Evolutionary conservation across 805 yeast genomes (phyloP).

Genomic region (Wickerhamomyces silvicola): DNA sequence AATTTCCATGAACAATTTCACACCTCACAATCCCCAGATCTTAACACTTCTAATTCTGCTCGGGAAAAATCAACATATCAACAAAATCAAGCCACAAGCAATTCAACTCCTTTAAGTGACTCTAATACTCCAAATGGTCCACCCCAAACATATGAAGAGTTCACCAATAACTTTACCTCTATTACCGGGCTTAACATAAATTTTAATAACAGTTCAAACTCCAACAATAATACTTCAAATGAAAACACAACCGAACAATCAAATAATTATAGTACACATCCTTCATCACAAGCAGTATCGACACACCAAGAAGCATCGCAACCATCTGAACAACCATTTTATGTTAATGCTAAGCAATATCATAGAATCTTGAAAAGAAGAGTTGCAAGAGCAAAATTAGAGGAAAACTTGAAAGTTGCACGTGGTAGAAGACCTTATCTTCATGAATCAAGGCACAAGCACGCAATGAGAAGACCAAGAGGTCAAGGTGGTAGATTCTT

Average conservation of each 20-base stretch:
- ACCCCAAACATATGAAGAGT: slow-evolving; percentile 10
- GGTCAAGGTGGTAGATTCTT: slow-evolving; percentile 98
- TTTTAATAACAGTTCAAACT: slow-evolving; percentile 4
- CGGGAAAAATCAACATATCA: too few relatives aligned
- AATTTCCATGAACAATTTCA: slow-evolving; percentile 15
- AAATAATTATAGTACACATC: not conserved
- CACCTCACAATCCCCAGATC: slow-evolving; percentile 2
- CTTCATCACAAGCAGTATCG: not conserved
- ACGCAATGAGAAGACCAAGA: slow-evolving; percentile 98
- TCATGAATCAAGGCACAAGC: slow-evolving; percentile 96
- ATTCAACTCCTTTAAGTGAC: slow-evolving; percentile 1
- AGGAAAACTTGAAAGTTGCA: slow-evolving; percentile 80
- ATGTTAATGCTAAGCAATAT: slow-evolving; percentile 96
- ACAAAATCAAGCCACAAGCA: too few relatives aligned
- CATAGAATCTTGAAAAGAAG: slow-evolving; percentile 91
- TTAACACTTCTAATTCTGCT: too few relatives aligned
- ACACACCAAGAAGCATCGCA: slow-evolving; percentile 10
- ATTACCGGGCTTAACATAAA: slow-evolving; percentile 14
- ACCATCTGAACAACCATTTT: slow-evolving; percentile 78
- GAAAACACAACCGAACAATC: slow-evolving; percentile 1
- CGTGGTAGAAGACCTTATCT: slow-evolving; percentile 89
- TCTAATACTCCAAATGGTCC: slow-evolving; percentile 1
- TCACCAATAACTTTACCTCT: slow-evolving; percentile 15
- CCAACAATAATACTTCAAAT: slow-evolving; percentile 1
- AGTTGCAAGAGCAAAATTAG: slow-evolving; percentile 87